Percentiles rank a stretch among this genome's conserved stretches.
Evolutionary conservation across 1,284 basidiomycete species (phyloP).

Genomic region (Puccinia coronata): DNA sequence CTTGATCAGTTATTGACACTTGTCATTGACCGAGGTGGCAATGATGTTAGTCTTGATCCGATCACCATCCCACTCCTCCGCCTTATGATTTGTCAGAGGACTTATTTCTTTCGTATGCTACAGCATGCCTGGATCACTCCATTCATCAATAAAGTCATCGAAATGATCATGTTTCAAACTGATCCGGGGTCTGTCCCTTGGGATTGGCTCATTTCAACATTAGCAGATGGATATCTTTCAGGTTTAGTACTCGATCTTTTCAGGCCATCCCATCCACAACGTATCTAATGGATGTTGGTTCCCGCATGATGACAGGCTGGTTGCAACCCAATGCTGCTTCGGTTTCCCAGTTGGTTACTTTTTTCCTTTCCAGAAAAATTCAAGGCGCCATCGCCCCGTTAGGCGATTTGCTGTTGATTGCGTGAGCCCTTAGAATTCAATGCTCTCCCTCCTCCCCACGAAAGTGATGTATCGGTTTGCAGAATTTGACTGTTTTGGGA

Average conservation of each 20-base stretch:
- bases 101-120: neutral
- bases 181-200: conserved; percentile 26
- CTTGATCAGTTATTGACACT: conserved; percentile 29
- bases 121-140: conserved; percentile 48
- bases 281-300: neutral
- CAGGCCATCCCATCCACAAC: neutral
- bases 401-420: conserved; percentile 40
- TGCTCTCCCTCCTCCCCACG: neutral
- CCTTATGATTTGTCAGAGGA: neutral
- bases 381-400: conserved; percentile 10
- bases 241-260: conserved; percentile 10
- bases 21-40: conserved; percentile 19
- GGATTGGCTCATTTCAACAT: conserved; percentile 43
- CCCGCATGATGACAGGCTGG: conserved; percentile 23
- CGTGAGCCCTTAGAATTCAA: conserved; percentile 6
- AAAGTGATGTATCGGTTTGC: neutral
- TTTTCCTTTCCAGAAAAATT: neutral
- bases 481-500: neutral
- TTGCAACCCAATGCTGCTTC: conserved; percentile 31
- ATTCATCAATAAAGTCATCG: conserved; percentile 33
- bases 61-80: neutral
- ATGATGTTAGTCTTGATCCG: conserved; percentile 23
- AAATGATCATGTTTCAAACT: conserved; percentile 29
- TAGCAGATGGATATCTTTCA: conserved; percentile 45
- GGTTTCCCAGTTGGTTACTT: conserved; percentile 33